A percentile compares a stretch with the other conserved stretches of the same genome.
Conservation (phyloP, 2,329 filamentous ascomycete genomes). For the Aspergillus sp. region DNA sequence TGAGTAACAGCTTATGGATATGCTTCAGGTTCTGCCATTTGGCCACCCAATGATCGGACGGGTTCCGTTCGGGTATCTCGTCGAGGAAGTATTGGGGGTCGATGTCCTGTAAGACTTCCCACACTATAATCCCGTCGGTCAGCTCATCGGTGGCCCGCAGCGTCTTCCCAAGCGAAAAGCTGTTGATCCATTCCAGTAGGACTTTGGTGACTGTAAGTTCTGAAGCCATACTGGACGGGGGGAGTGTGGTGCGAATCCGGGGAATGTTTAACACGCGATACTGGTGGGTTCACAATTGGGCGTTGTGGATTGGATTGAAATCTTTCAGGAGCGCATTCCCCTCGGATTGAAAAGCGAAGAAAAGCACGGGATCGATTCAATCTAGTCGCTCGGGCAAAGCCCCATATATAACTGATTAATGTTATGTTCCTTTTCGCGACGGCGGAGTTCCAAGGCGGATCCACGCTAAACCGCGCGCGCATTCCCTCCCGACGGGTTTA, state of each 20-base stretch:
- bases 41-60: slow-evolving; percentile 41
- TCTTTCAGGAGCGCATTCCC: slow-evolving; percentile 3
- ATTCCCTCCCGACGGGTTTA: neutral
- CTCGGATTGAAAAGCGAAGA: neutral
- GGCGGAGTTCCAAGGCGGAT: slow-evolving; percentile 4
- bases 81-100: slow-evolving; percentile 43
- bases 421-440: slow-evolving; percentile 3
- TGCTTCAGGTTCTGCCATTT: slow-evolving; percentile 46
- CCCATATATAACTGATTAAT: neutral
- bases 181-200: slow-evolving; percentile 44
- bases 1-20: slow-evolving; percentile 40
- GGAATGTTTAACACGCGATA: slow-evolving; percentile 10
- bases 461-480: slow-evolving; percentile 3
- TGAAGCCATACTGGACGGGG: slow-evolving; percentile 33
- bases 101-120: slow-evolving; percentile 44
- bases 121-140: slow-evolving; percentile 40
- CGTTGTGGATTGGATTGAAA: neutral
- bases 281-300: neutral
- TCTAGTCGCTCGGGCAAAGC: neutral
- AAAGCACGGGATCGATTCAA: neutral
- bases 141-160: slow-evolving; percentile 37
- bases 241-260: slow-evolving; percentile 9
- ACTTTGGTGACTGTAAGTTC: slow-evolving; percentile 41
- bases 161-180: slow-evolving; percentile 37
- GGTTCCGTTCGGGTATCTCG: slow-evolving; percentile 39